These are phyloP conservation scores for Mesotaenium endlicherianum DNA, from an alignment of 139 green algal genomes.

Conservation along the genomic window DNA sequence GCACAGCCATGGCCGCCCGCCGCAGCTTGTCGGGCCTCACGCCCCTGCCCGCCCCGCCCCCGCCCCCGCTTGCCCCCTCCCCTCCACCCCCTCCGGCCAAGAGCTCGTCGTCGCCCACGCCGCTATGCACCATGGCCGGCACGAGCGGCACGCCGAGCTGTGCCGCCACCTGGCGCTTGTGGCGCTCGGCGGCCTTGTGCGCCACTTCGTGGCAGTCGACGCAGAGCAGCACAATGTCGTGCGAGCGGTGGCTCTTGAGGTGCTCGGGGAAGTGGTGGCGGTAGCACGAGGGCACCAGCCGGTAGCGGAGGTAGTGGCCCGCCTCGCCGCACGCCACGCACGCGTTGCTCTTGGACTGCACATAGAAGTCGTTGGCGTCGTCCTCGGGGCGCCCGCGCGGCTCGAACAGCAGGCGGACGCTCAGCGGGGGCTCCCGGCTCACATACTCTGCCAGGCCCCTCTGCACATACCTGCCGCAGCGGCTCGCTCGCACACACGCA, in stretches of 20 bases:
- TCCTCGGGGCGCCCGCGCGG: conserved; percentile 37
- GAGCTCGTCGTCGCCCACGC: not conserved
- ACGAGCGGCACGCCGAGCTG: conserved; percentile 33
- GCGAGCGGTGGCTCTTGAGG: conserved; percentile 44
- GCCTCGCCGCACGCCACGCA: conserved; percentile 44
- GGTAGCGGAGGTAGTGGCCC: conserved; percentile 49
- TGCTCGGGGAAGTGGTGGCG: conserved; percentile 46
- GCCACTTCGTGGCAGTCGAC: conserved; percentile 52
- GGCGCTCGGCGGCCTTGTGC: conserved; percentile 30
- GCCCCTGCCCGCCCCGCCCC: not conserved
- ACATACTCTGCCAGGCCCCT: conserved; percentile 38
- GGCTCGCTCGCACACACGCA: too few species aligned
- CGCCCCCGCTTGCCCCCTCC: not conserved
- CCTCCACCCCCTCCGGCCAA: not conserved
- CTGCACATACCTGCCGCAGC: conserved; percentile 22
- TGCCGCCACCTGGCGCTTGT: conserved; percentile 27
- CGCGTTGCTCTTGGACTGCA: conserved; percentile 40
- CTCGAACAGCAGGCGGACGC: conserved; percentile 39
- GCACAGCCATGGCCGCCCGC: conserved; percentile 23
- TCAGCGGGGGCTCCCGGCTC: not conserved
- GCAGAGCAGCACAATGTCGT: conserved; percentile 54
- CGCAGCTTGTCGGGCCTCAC: conserved; percentile 10
- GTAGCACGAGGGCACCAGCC: conserved; percentile 51
- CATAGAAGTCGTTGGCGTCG: conserved; percentile 45
- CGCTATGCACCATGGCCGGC: not conserved